Evolutionary conservation across 305 asterid species (phyloP), one percentile per base, ranked within the genome.

Genomic region (Fraxinus floribunda): DNA sequence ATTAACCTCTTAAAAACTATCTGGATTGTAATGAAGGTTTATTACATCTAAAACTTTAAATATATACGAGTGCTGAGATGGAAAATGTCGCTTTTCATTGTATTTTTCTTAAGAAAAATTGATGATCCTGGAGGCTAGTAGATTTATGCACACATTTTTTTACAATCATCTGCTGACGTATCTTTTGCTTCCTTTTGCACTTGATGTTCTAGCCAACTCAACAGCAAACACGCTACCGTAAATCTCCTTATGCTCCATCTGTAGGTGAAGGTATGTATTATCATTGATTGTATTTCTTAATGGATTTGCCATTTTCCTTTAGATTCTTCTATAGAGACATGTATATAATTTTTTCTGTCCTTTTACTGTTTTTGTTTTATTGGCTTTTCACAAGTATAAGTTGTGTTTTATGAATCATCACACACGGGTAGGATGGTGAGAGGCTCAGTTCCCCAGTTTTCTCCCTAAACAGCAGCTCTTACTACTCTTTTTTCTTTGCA

Each of bases 191-290:
- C 68, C 79, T 84, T 80, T 84, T 80, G 38, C 77, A 46, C 72
- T 80, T 74, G 75, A 39, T 85, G 57, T 86, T 88, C 26, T 82
- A 94, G 99, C 99, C 98, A 85, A 91, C 98, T 52, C 96, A 94
- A 74, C 99, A 95, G 86, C 99, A 93, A 88, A 94, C 99, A 1
- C 92, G 99, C 80, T 95, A 95, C 84, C 98, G 98, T 85, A 95
- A 93, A 86, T 93, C 97, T 77, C 95, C 90, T 66, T 95, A 81
- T 91, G 99, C 98, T 46, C 99, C 99, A 81, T 85, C 97, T 57
- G 98, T 86, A 35, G 94, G 97, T 41, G 98, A 95, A 92, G 99
- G 97, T 93, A 89, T 24, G 90, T 16, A 64, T 80, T 75, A 57
- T 78, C 29, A 35, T 64, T 85, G 49, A 83, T 66, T 10, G 24